Conservation (phyloP, 2,329 filamentous ascomycete species). For the Ophiostoma quercus region DNA sequence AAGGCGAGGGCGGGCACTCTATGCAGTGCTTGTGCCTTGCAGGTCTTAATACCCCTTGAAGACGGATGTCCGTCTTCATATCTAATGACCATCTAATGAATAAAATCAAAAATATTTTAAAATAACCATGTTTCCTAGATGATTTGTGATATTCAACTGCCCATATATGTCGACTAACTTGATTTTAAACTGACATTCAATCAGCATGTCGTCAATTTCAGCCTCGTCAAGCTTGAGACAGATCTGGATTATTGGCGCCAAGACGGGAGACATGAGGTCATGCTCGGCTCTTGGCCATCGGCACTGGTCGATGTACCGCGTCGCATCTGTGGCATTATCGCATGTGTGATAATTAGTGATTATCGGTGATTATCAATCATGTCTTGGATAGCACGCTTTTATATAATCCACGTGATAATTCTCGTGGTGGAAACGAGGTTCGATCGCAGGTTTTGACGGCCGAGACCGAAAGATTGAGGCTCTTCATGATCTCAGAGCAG, state of each 20-base stretch:
- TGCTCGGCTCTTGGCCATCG: background rate
- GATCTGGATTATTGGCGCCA: background rate
- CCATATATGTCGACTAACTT: no score
- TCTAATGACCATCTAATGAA: slow-evolving; percentile 9
- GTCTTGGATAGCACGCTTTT: background rate
- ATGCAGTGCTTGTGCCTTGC: background rate
- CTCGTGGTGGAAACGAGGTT: no score
- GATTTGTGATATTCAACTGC: background rate
- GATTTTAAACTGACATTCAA: background rate
- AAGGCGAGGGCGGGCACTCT: background rate
- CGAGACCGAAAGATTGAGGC: background rate
- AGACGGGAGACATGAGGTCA: slow-evolving; percentile 9
- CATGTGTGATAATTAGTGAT: background rate
- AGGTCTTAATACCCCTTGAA: slow-evolving; percentile 12
- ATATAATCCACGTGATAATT: background rate
- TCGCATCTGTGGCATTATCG: background rate
- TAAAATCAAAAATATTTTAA: slow-evolving; percentile 9
- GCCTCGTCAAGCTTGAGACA: background rate
- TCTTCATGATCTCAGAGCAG: background rate
- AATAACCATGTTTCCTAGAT: background rate
- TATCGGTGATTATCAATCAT: background rate
- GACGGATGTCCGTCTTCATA: background rate
- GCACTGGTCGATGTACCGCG: background rate
- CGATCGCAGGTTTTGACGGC: no score
- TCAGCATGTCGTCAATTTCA: background rate